phyloP scores from a whole-genome alignment of 2,329 filamentous ascomycete species.

The Coleophoma eucalyptorum region DNA sequence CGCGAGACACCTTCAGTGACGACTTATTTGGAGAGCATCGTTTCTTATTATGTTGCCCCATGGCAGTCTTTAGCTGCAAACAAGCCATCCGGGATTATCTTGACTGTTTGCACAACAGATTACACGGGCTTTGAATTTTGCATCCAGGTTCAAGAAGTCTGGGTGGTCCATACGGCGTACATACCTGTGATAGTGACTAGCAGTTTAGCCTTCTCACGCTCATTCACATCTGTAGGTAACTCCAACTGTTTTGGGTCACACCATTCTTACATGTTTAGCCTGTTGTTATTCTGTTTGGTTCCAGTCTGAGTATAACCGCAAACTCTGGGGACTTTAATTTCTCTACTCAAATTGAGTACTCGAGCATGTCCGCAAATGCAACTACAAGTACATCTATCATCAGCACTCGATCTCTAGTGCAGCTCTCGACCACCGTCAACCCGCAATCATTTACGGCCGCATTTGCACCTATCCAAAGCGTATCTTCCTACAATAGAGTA shows the following conservation, averaged over 20 bases:
- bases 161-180: slow-evolving; percentile 13
- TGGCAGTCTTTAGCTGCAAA: slow-evolving; percentile 20
- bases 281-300: slow-evolving; percentile 11
- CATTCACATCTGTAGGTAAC: slow-evolving; percentile 12
- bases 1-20: slow-evolving; percentile 1
- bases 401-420: not conserved
- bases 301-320: slow-evolving; percentile 9
- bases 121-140: slow-evolving; percentile 6
- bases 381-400: slow-evolving; percentile 8
- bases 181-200: slow-evolving; percentile 13
- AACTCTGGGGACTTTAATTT: slow-evolving; percentile 11
- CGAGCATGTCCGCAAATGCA: slow-evolving; percentile 7
- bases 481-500: too few relatives aligned
- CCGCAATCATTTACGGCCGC: too few relatives aligned
- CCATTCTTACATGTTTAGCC: slow-evolving; percentile 2
- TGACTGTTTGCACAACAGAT: slow-evolving; percentile 12
- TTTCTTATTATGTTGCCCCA: slow-evolving; percentile 19
- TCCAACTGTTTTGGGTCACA: too few relatives aligned
- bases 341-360: slow-evolving; percentile 9
- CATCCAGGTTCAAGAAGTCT: slow-evolving; percentile 15
- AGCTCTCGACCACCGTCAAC: too few relatives aligned
- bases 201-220: slow-evolving; percentile 13
- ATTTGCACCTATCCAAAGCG: too few relatives aligned
- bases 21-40: slow-evolving; percentile 16
- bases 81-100: slow-evolving; percentile 13